Evolutionary conservation across 2,329 filamentous ascomycete species (phyloP).

Genomic region (Ceratocystis harringtonii): DNA sequence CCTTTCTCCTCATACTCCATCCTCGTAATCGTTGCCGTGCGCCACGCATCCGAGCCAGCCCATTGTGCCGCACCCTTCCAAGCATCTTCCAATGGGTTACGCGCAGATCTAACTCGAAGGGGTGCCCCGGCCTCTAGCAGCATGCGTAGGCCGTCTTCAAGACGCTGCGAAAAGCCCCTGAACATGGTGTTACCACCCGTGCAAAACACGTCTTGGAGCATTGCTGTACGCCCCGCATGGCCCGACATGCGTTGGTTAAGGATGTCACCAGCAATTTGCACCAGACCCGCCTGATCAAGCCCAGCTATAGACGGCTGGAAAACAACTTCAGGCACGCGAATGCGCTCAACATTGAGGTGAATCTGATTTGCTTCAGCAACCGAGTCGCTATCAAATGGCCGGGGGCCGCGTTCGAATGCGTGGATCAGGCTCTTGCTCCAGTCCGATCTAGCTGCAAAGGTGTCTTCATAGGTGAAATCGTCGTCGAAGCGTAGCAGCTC

Average conservation of each 20-base stretch:
- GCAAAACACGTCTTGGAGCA: constrained; percentile 77
- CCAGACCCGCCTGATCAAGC: constrained; percentile 79
- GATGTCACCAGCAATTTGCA: constrained; percentile 85
- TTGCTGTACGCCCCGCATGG: constrained; percentile 43
- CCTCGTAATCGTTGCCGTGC: constrained; percentile 52
- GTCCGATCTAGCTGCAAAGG: constrained; percentile 79
- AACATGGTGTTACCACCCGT: constrained; percentile 90
- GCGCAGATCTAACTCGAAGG: constrained; percentile 57
- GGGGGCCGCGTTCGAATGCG: constrained; percentile 75
- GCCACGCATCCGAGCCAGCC: constrained; percentile 49
- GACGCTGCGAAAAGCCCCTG: constrained; percentile 67
- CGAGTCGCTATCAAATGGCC: constrained; percentile 67
- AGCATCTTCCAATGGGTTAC: constrained; percentile 67
- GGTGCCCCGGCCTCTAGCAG: constrained; percentile 54
- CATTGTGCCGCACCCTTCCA: constrained; percentile 88
- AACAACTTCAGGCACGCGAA: constrained; percentile 82
- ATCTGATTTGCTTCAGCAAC: constrained; percentile 73
- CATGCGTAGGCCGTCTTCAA: constrained; percentile 56
- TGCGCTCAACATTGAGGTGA: constrained; percentile 91
- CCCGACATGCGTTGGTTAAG: constrained; percentile 62
- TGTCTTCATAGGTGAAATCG: constrained; percentile 81
- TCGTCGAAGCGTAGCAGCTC: constrained; percentile 79
- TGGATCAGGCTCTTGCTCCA: constrained; percentile 90
- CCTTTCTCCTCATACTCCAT: constrained; percentile 89
- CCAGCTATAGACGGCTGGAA: constrained; percentile 89